phyloP scores from a whole-genome alignment of 352 stramenopile genomes.

The Phytophthora niederhauseri region DNA sequence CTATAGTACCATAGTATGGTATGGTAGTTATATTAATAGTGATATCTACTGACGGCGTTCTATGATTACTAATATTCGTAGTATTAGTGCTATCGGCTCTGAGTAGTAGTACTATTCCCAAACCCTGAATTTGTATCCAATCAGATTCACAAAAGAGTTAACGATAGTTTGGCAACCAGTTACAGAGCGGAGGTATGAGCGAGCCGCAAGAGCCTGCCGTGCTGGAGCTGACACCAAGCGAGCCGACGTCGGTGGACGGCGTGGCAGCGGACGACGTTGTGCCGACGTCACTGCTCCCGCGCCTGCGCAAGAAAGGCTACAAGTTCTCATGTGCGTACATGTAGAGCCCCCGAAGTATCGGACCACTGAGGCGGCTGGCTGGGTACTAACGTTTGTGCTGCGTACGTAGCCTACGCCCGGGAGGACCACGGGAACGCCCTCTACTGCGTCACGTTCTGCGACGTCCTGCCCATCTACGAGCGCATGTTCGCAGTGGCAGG shows the following conservation, averaged over 20 bases:
- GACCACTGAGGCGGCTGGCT: neutral
- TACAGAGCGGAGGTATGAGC: constrained; percentile 14
- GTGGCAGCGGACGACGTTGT: constrained; percentile 22
- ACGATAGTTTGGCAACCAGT: too few species aligned
- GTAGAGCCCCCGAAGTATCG: neutral
- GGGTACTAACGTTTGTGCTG: constrained; percentile 10
- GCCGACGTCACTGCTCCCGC: constrained; percentile 44
- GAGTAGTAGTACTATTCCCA: too few species aligned
- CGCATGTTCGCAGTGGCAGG: constrained; percentile 73
- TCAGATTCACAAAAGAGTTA: too few species aligned
- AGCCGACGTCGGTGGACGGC: constrained; percentile 11
- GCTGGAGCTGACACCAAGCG: constrained; percentile 6
- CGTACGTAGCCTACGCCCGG: constrained; percentile 61
- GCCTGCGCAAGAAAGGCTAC: constrained; percentile 65
- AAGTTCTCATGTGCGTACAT: constrained; percentile 65
- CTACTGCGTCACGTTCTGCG: constrained; percentile 80
- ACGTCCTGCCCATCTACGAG: constrained; percentile 71
- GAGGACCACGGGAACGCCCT: constrained; percentile 81
- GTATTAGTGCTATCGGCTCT: too few species aligned
- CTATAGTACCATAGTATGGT: too few species aligned
- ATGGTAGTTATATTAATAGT: too few species aligned
- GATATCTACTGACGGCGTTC: too few species aligned
- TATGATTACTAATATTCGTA: too few species aligned
- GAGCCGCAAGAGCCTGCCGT: constrained; percentile 10
- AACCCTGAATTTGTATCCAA: too few species aligned